Evolutionary conservation across 768 basidiomycete species (phyloP).

Genomic region (Baorangia bicolor): DNA sequence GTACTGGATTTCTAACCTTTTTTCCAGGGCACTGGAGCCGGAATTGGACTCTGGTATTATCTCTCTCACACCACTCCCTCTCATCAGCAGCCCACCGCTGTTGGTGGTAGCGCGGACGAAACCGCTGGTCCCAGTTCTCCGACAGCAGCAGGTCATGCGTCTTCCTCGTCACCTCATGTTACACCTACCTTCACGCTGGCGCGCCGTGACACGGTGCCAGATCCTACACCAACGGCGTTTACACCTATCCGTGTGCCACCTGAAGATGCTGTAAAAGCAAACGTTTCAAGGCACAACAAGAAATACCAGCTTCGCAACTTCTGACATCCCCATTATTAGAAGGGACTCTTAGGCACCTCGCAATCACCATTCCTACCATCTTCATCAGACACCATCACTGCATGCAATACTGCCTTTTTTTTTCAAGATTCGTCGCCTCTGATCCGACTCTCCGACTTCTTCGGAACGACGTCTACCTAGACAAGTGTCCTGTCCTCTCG

Average conservation of each 20-base stretch:
- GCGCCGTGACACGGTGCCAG: conserved; percentile 31
- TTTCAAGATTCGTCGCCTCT: background rate
- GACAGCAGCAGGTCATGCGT: conserved; percentile 10
- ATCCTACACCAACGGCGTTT: conserved; percentile 18
- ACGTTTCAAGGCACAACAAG: conserved; percentile 8
- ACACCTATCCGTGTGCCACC: conserved; percentile 3
- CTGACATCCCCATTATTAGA: conserved; percentile 4
- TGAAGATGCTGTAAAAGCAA: conserved; percentile 1
- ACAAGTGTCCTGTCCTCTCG: conserved; percentile 30
- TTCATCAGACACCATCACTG: background rate
- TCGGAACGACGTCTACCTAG: conserved; percentile 25
- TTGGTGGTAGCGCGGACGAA: conserved; percentile 63
- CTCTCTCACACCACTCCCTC: conserved; percentile 49
- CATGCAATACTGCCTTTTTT: conserved; percentile 6
- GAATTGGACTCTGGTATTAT: conserved; percentile 60
- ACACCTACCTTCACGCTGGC: conserved; percentile 62
- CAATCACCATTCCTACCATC: conserved; percentile 1
- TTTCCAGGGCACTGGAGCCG: conserved; percentile 49
- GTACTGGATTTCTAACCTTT: background rate
- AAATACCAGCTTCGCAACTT: conserved; percentile 10
- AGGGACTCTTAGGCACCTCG: background rate
- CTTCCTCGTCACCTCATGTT: conserved; percentile 41
- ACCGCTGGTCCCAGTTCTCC: conserved; percentile 24
- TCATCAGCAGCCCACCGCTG: conserved; percentile 53
- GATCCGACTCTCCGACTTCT: background rate